Conservation (phyloP, 225 moss, liverwort and hornwort species). For the Climacium dendroides region DNA sequence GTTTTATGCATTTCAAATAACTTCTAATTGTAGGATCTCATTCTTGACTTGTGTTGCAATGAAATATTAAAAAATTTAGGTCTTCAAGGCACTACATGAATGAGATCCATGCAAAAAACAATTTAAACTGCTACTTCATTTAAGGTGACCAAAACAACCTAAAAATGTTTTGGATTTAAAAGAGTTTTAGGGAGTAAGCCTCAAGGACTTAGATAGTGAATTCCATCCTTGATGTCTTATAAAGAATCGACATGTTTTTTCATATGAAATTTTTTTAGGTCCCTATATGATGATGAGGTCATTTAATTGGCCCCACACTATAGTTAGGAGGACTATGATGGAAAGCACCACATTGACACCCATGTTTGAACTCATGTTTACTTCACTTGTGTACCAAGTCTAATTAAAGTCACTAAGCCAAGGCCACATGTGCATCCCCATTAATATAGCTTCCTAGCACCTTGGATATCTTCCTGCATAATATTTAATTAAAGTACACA, state of each 20-base stretch:
- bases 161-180: background rate
- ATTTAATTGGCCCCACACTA: rapidly evolving
- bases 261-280: rapidly evolving
- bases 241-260: rapidly evolving
- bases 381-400: background rate
- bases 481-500: background rate
- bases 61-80: background rate
- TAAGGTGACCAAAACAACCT: rapidly evolving
- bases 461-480: rapidly evolving
- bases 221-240: background rate
- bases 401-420: background rate
- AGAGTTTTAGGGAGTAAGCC: rapidly evolving
- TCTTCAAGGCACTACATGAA: background rate
- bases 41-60: background rate
- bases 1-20: background rate
- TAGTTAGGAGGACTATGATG: background rate
- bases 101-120: background rate
- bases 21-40: rapidly evolving
- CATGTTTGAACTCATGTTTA: rapidly evolving
- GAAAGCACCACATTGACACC: rapidly evolving
- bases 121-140: background rate
- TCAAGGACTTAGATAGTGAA: no score
- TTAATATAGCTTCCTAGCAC: no score
- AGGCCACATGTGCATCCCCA: background rate
- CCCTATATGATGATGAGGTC: rapidly evolving